phyloP scores from a whole-genome alignment of 495 filamentous ascomycete genomes.

The Jackrogersella minutella region DNA sequence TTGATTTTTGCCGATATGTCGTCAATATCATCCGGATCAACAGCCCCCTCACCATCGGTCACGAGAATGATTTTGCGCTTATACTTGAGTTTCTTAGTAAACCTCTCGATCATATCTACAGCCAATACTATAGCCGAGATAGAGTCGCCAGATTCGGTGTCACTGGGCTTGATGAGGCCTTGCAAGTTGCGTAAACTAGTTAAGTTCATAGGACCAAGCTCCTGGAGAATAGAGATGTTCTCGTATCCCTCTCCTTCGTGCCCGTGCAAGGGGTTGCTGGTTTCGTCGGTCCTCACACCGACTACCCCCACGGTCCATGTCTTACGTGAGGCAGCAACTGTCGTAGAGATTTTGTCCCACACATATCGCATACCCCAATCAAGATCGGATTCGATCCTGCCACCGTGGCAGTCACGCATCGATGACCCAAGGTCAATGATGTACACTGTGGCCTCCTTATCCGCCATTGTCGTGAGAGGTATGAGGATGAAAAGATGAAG shows the following conservation, averaged over 20 bases:
- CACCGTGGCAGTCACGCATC: constrained; percentile 78
- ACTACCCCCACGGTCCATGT: constrained; percentile 82
- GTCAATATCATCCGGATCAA: constrained; percentile 71
- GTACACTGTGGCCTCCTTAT: constrained; percentile 93
- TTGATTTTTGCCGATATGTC: constrained; percentile 76
- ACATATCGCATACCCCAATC: constrained; percentile 93
- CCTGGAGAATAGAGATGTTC: constrained; percentile 77
- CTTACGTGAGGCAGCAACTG: constrained; percentile 82
- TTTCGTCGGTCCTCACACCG: constrained; percentile 82
- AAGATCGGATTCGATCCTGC: constrained; percentile 80
- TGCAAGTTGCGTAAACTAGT: constrained; percentile 70
- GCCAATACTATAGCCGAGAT: constrained; percentile 88
- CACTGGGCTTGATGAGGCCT: constrained; percentile 69
- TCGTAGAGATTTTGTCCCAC: constrained; percentile 93
- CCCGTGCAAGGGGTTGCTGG: constrained; percentile 68
- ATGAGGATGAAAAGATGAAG: not conserved
- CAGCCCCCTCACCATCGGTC: constrained; percentile 76
- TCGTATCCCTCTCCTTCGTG: constrained; percentile 71
- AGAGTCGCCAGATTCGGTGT: constrained; percentile 69
- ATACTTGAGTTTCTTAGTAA: constrained; percentile 91
- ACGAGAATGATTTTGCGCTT: constrained; percentile 82
- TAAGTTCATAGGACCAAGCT: constrained; percentile 77
- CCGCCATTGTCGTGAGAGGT: constrained; percentile 70
- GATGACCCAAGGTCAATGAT: constrained; percentile 86
- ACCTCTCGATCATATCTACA: constrained; percentile 80